Conservation (phyloP, 371 early-diverging fungal species). For the Globomyces sp. region DNA sequence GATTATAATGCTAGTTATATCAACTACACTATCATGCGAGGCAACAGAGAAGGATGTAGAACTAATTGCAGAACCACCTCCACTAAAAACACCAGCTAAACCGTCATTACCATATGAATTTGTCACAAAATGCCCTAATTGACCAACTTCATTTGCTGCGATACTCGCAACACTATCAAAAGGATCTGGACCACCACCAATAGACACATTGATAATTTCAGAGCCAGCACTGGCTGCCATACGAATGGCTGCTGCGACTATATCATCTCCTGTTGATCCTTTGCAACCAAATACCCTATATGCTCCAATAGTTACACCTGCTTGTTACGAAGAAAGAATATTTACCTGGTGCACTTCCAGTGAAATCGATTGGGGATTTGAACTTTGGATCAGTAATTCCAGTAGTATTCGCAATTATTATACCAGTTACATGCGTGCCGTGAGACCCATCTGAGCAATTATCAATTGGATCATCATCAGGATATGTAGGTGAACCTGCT, state of each 20-base stretch:
- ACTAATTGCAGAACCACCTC: conserved; percentile 64
- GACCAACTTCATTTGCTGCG: conserved; percentile 51
- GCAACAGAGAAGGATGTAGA: conserved; percentile 63
- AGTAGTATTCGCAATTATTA: no score
- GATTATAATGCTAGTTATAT: conserved; percentile 10
- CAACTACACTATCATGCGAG: conserved; percentile 61
- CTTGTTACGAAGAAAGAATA: no score
- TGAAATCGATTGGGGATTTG: no score
- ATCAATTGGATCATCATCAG: no score
- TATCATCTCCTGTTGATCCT: conserved; percentile 60
- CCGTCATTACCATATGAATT: conserved; percentile 72
- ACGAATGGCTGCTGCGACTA: conserved; percentile 66
- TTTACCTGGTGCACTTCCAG: no score
- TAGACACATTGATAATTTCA: conserved; percentile 66
- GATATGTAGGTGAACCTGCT: no score
- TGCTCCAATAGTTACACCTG: conserved; percentile 33
- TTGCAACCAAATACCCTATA: conserved; percentile 62
- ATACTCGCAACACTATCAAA: conserved; percentile 52
- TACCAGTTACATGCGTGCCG: no score
- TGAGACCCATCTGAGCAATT: no score
- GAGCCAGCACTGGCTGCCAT: conserved; percentile 46
- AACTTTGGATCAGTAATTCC: no score
- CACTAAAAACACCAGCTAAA: conserved; percentile 58
- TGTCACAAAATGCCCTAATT: background rate
- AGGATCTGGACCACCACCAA: conserved; percentile 62